phyloP scores from a whole-genome alignment of 1,284 basidiomycete genomes.

The Fomitiporia mediterranea region DNA sequence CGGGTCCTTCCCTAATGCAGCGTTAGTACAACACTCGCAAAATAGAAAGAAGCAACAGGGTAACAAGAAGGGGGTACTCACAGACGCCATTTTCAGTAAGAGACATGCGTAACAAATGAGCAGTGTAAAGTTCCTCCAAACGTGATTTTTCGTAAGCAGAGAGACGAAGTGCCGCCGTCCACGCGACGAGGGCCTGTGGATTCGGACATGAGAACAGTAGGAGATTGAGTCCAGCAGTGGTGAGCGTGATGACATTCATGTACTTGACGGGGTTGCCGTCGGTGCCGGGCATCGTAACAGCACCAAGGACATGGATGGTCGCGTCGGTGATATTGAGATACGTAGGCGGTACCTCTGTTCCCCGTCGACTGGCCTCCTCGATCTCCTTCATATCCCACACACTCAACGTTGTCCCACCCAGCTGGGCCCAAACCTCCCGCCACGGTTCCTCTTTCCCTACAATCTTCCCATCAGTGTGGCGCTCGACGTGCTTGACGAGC shows the following conservation, averaged over 20 bases:
- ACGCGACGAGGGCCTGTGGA: slow-evolving; percentile 70
- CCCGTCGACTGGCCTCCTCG: slow-evolving; percentile 73
- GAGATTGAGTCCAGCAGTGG: slow-evolving; percentile 91
- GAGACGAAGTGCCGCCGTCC: slow-evolving; percentile 89
- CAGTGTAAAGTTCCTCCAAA: slow-evolving; percentile 96
- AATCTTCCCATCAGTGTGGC: slow-evolving; percentile 70
- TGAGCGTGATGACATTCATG: slow-evolving; percentile 84
- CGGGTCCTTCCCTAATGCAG: slow-evolving; percentile 54
- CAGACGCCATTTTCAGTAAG: slow-evolving; percentile 41
- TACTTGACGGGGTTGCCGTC: slow-evolving; percentile 48
- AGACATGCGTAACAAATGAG: slow-evolving; percentile 82
- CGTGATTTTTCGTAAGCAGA: slow-evolving; percentile 94
- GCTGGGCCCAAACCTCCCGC: slow-evolving; percentile 90
- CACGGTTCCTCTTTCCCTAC: slow-evolving; percentile 78
- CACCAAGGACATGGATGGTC: slow-evolving; percentile 72
- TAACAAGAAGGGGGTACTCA: slow-evolving; percentile 27
- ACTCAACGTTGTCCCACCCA: slow-evolving; percentile 89
- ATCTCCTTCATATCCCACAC: slow-evolving; percentile 87
- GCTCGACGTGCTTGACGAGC: slow-evolving; percentile 68
- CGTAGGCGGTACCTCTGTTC: slow-evolving; percentile 78
- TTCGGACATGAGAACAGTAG: slow-evolving; percentile 84
- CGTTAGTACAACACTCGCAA: slow-evolving; percentile 9
- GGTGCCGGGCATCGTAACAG: slow-evolving; percentile 58
- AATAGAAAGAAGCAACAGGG: background rate
- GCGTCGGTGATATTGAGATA: slow-evolving; percentile 88